phyloP scores from a whole-genome alignment of 257 asterid genomes.

The Fraxinus americana region DNA sequence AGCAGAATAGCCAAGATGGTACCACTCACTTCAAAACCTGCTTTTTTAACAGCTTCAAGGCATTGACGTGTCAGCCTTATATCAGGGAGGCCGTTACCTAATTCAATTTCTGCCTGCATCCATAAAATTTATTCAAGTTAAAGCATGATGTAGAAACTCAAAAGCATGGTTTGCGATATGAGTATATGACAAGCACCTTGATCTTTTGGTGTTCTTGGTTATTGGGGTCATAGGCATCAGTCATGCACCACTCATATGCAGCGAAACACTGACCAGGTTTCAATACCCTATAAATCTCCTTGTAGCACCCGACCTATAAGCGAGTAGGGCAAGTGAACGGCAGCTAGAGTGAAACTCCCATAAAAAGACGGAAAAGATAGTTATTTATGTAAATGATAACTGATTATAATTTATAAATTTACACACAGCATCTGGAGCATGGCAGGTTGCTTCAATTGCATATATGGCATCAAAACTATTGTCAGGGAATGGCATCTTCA shows the following conservation, averaged over 20 bases:
- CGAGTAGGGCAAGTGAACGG: conserved; percentile 7
- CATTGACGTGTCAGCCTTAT: conserved; percentile 69
- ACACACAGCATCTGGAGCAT: conserved; percentile 93
- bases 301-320: conserved; percentile 88
- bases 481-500: conserved; percentile 95
- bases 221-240: conserved; percentile 72
- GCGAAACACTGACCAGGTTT: conserved; percentile 83
- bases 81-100: conserved; percentile 93
- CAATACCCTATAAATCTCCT: conserved; percentile 83
- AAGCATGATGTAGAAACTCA: not conserved
- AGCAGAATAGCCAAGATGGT: conserved; percentile 9
- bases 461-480: conserved; percentile 87
- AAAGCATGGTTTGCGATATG: too few relatives aligned
- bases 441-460: conserved; percentile 99
- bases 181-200: conserved; percentile 53
- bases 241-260: conserved; percentile 99
- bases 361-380: too few relatives aligned
- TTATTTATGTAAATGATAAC: too few relatives aligned
- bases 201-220: conserved; percentile 79
- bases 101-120: conserved; percentile 86
- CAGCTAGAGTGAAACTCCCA: not conserved
- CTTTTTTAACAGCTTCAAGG: conserved; percentile 74
- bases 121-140: conserved; percentile 14
- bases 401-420: not conserved
- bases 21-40: conserved; percentile 88